Evolutionary conservation across 352 stramenopile genomes (phyloP), one percentile per base, ranked within the genome.

Genomic region (Phytophthora kernoviae): DNA sequence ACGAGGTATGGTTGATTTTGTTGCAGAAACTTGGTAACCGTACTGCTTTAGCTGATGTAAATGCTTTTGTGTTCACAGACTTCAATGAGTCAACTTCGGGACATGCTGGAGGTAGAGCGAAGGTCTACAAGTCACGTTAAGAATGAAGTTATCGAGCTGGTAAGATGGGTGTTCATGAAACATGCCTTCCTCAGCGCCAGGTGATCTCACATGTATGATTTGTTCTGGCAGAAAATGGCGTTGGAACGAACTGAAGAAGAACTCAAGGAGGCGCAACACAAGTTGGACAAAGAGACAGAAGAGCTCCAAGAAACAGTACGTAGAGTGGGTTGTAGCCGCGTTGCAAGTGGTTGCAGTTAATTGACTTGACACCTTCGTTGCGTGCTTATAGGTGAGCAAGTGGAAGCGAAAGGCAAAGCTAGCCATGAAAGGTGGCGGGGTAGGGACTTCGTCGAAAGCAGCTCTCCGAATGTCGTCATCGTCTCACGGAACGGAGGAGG

Each of bases 361-460:
- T 43, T 56, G 18, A 68, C 22, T 12, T 9, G 59, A 12, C 15
- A 17, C 24, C 37, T 17, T 26, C 5, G 65, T 58, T 60, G 68
- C 37, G 12, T 33, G 4, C 22, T 46, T 2, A 30, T 34, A 75
- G 66, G 61, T 34, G 1, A 68, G 64, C 15, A 87, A 84, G 39
- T 93, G 81, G 81, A 93, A 89, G 53, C 73, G 79, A 12, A 90
- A 90, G 62, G 81, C 81, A 10, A 92, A 90, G 55, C 53, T 84
- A 22, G 73, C 68, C 17, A 63, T 71, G 43, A 84, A 75, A 24
- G 70, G 56, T n/a, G 67, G 30, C 22, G 54, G 58, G 2, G 15
- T 34, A 27, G 46, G 45, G 9, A 41, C 43, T 7, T 44, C 45
- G 10, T 44, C 57, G 6, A 68, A 64, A 14, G 22, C 58, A 22